Evolutionary conservation across 345 rosid species (phyloP).

Genomic region (Boechera divaricarpa): DNA sequence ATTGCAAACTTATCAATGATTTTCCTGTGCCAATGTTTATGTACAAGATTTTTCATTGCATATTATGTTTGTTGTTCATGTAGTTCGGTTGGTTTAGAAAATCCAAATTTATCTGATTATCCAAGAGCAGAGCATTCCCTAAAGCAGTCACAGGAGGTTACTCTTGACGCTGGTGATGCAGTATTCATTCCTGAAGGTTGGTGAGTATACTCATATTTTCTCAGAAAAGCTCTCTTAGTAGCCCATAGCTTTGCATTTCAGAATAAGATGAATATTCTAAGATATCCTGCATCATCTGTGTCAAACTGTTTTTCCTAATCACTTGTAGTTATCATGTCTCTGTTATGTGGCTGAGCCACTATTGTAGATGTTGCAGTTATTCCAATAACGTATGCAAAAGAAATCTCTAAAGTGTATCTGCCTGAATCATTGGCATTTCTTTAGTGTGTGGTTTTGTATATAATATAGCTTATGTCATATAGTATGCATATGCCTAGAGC

Average conservation of each 20-base stretch:
- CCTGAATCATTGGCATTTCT: constrained; percentile 21
- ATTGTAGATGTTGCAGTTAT: neutral
- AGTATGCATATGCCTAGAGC: constrained; percentile 19
- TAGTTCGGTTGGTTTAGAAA: constrained; percentile 75
- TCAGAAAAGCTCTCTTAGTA: constrained; percentile 9
- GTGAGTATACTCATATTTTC: constrained; percentile 55
- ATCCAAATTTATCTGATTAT: constrained; percentile 64
- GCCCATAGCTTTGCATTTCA: constrained; percentile 23
- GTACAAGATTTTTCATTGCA: constrained; percentile 15
- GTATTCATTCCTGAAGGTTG: constrained; percentile 99
- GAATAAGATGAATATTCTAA: constrained; percentile 1
- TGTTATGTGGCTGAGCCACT: constrained; percentile 13
- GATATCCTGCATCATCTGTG: constrained; percentile 6
- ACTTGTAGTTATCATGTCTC: neutral
- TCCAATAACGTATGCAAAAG: constrained; percentile 4
- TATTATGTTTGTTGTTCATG: constrained; percentile 35
- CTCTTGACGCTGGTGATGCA: constrained; percentile 84
- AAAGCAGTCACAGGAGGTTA: constrained; percentile 66
- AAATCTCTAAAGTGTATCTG: constrained; percentile 3
- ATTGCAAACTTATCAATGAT: constrained; percentile 8
- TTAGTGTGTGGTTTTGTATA: neutral
- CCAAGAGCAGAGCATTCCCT: constrained; percentile 72
- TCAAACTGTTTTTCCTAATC: constrained; percentile 14
- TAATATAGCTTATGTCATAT: constrained; percentile 1
- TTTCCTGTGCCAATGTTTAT: constrained; percentile 3